A percentile compares a stretch with the other conserved stretches of the same genome.
phyloP scores from a whole-genome alignment of 768 basidiomycete species.

The Antrodiella citrinella region DNA sequence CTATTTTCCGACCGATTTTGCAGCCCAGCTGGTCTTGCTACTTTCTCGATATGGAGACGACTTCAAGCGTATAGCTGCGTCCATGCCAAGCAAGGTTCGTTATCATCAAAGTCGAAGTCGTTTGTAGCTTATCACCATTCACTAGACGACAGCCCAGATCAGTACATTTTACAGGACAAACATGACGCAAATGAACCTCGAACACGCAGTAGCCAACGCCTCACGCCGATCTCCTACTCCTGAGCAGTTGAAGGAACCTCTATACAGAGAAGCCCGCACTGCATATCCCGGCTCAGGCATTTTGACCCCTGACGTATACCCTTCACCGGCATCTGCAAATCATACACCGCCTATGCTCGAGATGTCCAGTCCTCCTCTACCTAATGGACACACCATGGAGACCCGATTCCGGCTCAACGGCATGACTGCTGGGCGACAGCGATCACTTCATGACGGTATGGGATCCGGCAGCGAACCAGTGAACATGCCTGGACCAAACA shows the following conservation, averaged over 20 bases:
- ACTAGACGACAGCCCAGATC: constrained; percentile 49
- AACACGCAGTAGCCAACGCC: constrained; percentile 30
- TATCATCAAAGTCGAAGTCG: not conserved
- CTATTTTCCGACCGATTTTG: too few relatives aligned
- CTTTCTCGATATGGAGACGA: constrained; percentile 58
- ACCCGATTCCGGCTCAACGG: not conserved
- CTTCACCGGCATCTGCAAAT: constrained; percentile 3
- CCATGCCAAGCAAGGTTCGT: constrained; percentile 54
- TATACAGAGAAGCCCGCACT: constrained; percentile 3
- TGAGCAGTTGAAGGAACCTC: not conserved
- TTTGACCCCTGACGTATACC: constrained; percentile 6
- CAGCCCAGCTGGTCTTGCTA: constrained; percentile 46
- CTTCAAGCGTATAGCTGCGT: constrained; percentile 60
- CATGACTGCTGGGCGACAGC: not conserved
- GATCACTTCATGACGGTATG: too few relatives aligned
- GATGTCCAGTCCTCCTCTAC: not conserved
- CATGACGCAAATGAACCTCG: constrained; percentile 31
- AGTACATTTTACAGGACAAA: constrained; percentile 43
- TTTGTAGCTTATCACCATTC: constrained; percentile 4
- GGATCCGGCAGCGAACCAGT: not conserved
- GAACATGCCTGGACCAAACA: not conserved
- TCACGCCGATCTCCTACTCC: constrained; percentile 31
- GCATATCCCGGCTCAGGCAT: constrained; percentile 7
- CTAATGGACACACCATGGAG: not conserved
- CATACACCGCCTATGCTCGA: not conserved